Evolutionary conservation across 495 filamentous ascomycete species (phyloP), one percentile per base, ranked within the genome.

Genomic region (Daldinia bambusicola): DNA sequence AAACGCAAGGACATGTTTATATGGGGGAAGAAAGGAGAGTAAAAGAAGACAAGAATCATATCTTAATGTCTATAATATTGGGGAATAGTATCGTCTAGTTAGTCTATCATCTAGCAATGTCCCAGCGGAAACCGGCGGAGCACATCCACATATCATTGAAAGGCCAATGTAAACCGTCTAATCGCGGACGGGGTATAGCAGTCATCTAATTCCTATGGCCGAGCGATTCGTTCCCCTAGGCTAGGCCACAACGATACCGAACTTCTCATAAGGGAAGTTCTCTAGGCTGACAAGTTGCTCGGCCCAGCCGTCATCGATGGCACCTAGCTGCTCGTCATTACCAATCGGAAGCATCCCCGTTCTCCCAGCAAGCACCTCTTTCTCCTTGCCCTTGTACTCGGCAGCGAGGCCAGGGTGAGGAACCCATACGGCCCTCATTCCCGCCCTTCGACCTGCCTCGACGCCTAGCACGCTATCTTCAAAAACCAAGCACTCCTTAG

Each of bases 361-460:
- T 63, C 89, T 77, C 0, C 93, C 93, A 0, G 94, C 94, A 16
- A 97, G 82, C 7, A 97, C 92, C 74, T 91, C 87, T 55, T 83
- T 85, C 78, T 94, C 91, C 45, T 86, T 84, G 0, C 89, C 92
- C 45, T 77, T 76, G 74, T 90, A 95, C 73, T 90, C 87, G 61
- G 81, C 81, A 68, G 87, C 74, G 51, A 97, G 74, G 52, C 84
- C 89, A 5, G 87, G 84, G 84, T 97, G 93, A 14, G 94, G 94
- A 55, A 90, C 89, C 94, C 94, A 97, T 0, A 94, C 83, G 10
- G 92, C 92, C 71, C 91, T 85, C 94, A 97, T 97, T 0, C 93
- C 94, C 0, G 94, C 94, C 67, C 94, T 84, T 53, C 94, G 79
- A 22, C 91, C 94, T 5, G 93, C 86, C 79, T 97, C 94, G 0